A percentile compares a stretch with the other conserved stretches of the same genome.
Evolutionary conservation across 305 asterid genomes (phyloP).

Genomic region (Andrographis paniculata): DNA sequence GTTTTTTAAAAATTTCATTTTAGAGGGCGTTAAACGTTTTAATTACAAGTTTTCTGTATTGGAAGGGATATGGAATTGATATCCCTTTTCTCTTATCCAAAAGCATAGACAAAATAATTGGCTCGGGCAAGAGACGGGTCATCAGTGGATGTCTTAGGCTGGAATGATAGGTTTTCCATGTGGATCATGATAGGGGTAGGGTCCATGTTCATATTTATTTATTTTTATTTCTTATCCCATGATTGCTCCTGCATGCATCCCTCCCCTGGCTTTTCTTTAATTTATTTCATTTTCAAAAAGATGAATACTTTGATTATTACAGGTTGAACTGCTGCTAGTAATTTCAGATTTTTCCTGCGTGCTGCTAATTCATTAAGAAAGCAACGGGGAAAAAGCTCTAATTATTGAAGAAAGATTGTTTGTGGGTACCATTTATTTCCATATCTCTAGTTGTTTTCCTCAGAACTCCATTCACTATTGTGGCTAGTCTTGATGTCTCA

Average conservation of each 20-base stretch:
- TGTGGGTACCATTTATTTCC: conserved; percentile 62
- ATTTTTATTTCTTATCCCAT: conserved; percentile 37
- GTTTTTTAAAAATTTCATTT: background rate
- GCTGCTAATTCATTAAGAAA: background rate
- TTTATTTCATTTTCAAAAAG: conserved; percentile 19
- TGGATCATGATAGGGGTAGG: conserved; percentile 84
- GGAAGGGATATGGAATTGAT: conserved; percentile 20
- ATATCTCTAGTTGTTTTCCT: conserved; percentile 82
- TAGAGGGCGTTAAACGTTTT: background rate
- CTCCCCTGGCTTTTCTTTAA: conserved; percentile 26
- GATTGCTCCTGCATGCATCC: conserved; percentile 24
- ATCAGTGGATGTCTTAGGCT: conserved; percentile 71
- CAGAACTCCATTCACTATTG: conserved; percentile 83
- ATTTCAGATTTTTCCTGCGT: conserved; percentile 12
- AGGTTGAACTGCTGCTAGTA: conserved; percentile 14
- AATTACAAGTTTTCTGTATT: conserved; percentile 19
- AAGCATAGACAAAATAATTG: conserved; percentile 35
- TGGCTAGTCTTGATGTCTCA: conserved; percentile 88
- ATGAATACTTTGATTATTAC: conserved; percentile 12
- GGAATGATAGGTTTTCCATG: conserved; percentile 89
- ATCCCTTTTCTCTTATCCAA: conserved; percentile 32
- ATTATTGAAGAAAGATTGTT: conserved; percentile 12
- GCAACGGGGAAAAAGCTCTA: no score
- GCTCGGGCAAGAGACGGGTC: conserved; percentile 53
- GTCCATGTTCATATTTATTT: conserved; percentile 56